phyloP scores from a whole-genome alignment of 2,329 filamentous ascomycete genomes.

The Botrytis cinerea region DNA sequence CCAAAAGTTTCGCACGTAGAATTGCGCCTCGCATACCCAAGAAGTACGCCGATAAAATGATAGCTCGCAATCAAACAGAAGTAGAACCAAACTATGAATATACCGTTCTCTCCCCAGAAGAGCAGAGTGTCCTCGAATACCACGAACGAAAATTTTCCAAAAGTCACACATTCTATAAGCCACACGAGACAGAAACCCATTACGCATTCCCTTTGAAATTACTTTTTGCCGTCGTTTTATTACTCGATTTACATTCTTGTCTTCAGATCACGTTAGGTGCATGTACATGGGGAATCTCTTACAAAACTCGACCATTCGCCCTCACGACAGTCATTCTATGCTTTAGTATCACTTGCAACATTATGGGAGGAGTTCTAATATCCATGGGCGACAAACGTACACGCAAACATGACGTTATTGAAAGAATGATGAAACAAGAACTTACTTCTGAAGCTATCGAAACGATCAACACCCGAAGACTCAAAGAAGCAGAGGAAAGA shows the following conservation, averaged over 20 bases:
- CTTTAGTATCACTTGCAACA: slow-evolving; percentile 75
- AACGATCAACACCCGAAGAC: slow-evolving; percentile 83
- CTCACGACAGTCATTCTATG: slow-evolving; percentile 79
- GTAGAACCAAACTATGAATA: slow-evolving; percentile 46
- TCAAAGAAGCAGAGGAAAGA: slow-evolving; percentile 69
- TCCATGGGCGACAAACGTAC: slow-evolving; percentile 73
- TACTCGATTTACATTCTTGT: slow-evolving; percentile 76
- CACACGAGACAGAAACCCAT: slow-evolving; percentile 81
- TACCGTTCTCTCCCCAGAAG: slow-evolving; percentile 64
- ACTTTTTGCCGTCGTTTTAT: slow-evolving; percentile 71
- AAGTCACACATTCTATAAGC: slow-evolving; percentile 86
- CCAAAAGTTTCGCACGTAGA: slow-evolving; percentile 29
- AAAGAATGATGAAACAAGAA: slow-evolving; percentile 73
- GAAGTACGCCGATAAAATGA: slow-evolving; percentile 30
- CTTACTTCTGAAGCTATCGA: slow-evolving; percentile 65
- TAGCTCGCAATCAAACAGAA: slow-evolving; percentile 26
- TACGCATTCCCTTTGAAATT: slow-evolving; percentile 73
- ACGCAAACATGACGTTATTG: slow-evolving; percentile 81
- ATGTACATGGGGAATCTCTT: slow-evolving; percentile 76
- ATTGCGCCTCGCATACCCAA: slow-evolving; percentile 34
- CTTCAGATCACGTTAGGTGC: slow-evolving; percentile 79
- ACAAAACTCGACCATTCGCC: slow-evolving; percentile 66
- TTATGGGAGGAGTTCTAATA: slow-evolving; percentile 74
- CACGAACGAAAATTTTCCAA: slow-evolving; percentile 79
- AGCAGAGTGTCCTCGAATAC: slow-evolving; percentile 70